Evolutionary conservation across 2,329 filamentous ascomycete species (phyloP).

Genomic region (Zalaria obscura): DNA sequence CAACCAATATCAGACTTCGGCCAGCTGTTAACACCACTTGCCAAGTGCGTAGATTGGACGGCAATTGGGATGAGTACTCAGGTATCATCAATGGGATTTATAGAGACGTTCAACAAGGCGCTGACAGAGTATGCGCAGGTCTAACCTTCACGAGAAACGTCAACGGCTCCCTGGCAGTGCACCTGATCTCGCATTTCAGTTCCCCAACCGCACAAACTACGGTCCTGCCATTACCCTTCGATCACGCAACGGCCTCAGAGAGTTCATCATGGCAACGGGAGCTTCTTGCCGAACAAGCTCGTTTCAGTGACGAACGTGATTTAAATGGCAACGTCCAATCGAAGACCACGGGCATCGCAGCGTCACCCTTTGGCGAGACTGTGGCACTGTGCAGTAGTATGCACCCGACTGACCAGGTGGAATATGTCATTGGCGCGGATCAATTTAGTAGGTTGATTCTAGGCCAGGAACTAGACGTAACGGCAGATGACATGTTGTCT

Average conservation of each 20-base stretch:
- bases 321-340: constrained; percentile 35
- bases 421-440: constrained; percentile 37
- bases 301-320: constrained; percentile 35
- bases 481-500: constrained; percentile 1
- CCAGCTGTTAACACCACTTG: not conserved
- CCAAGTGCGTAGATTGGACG: constrained; percentile 16
- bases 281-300: constrained; percentile 20
- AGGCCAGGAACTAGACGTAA: constrained; percentile 2
- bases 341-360: constrained; percentile 39
- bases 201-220: constrained; percentile 19
- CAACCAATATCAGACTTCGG: not conserved
- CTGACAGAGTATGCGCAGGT: constrained; percentile 11
- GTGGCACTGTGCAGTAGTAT: constrained; percentile 35
- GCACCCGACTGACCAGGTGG: constrained; percentile 43
- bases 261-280: constrained; percentile 24
- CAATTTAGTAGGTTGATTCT: constrained; percentile 16
- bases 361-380: constrained; percentile 31
- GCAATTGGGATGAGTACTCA: constrained; percentile 27
- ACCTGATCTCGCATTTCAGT: constrained; percentile 23
- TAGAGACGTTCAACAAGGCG: not conserved
- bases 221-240: constrained; percentile 13
- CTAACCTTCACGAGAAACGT: constrained; percentile 12
- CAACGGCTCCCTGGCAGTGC: constrained; percentile 11
- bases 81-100: constrained; percentile 9
- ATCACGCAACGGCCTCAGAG: not conserved